A percentile compares a stretch with the other conserved stretches of the same genome.
Conservation (phyloP, 2,329 filamentous ascomycete genomes). For the Pseudocercospora cruenta region DNA sequence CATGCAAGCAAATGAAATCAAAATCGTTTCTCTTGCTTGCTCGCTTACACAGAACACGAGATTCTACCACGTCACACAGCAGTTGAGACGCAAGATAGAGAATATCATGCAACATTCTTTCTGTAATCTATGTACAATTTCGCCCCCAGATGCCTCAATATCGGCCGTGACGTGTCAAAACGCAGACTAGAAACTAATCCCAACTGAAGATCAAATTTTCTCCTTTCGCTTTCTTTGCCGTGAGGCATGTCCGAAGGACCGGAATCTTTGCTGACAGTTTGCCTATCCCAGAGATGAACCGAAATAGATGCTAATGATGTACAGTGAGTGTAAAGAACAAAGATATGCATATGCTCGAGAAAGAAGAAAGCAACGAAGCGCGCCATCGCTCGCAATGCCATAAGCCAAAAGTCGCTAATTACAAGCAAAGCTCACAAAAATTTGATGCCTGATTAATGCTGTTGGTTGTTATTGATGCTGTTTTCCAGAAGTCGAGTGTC, state of each 20-base stretch:
- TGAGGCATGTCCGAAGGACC: neutral
- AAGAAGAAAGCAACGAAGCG: neutral
- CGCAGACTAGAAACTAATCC: too few species aligned
- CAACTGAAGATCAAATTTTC: too few species aligned
- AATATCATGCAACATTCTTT: neutral
- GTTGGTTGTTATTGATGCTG: neutral
- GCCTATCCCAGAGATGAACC: neutral
- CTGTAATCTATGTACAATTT: neutral
- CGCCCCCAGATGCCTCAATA: neutral
- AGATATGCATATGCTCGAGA: constrained; percentile 2
- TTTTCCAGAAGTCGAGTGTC: neutral
- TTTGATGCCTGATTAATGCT: neutral
- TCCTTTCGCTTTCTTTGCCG: neutral
- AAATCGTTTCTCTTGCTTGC: neutral
- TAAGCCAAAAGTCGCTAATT: neutral
- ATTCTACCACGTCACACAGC: neutral
- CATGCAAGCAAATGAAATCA: neutral
- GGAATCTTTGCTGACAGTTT: neutral
- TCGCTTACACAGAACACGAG: neutral
- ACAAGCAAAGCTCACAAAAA: neutral
- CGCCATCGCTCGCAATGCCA: neutral
- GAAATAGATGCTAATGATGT: constrained; percentile 3
- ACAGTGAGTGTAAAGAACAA: constrained; percentile 11
- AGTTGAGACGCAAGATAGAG: neutral
- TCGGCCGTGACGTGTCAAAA: too few species aligned